These are phyloP conservation scores for Ailanthus altissimus DNA, from an alignment of 345 rosid species.

Conservation along the genomic window DNA sequence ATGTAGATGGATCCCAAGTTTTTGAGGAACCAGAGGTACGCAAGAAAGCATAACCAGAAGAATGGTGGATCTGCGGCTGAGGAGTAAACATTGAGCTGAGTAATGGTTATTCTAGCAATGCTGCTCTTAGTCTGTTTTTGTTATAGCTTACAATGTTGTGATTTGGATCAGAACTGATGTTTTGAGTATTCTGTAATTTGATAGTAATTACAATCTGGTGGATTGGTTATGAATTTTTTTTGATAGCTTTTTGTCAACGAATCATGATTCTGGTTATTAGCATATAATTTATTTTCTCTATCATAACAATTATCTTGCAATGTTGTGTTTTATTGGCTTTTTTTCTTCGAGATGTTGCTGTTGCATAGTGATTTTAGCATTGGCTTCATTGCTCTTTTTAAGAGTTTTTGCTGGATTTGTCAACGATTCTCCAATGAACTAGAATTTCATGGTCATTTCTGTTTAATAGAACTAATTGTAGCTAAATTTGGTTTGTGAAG, in stretches of 20 bases:
- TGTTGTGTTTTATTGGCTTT: neutral
- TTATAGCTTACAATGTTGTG: neutral
- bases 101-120: neutral
- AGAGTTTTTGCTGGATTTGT: neutral
- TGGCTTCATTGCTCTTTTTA: neutral
- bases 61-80: slow-evolving; percentile 24
- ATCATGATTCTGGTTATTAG: neutral
- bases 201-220: neutral
- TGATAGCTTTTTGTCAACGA: neutral
- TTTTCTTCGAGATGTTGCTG: neutral
- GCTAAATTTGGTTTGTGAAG: neutral
- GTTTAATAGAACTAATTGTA: neutral
- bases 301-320: neutral
- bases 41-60: slow-evolving; percentile 51
- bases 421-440: neutral
- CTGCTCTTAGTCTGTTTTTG: neutral
- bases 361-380: neutral
- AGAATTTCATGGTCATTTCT: neutral
- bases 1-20: slow-evolving; percentile 59
- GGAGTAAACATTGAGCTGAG: slow-evolving; percentile 15
- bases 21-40: slow-evolving; percentile 59
- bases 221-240: neutral
- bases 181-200: neutral
- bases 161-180: neutral
- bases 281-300: neutral